Percentiles rank a stretch among this genome's conserved stretches.
These are phyloP conservation scores for Trypanosoma boissoni DNA, from an alignment of 208 protist genomes.

Conservation along the genomic window DNA sequence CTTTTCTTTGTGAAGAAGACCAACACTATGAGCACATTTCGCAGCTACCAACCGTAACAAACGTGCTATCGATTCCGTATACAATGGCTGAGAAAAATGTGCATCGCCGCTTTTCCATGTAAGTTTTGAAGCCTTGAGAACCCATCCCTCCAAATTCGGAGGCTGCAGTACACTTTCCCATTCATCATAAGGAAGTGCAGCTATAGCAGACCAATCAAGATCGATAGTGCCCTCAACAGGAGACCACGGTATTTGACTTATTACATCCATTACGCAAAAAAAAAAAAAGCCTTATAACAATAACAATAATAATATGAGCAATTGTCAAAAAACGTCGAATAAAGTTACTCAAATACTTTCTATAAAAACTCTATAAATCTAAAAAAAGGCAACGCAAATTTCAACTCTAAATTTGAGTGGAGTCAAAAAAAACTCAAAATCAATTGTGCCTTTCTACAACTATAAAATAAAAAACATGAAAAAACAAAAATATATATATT, in stretches of 20 bases:
- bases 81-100: constrained; percentile 59
- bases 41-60: constrained; percentile 58
- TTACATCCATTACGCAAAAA: not conserved
- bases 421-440: constrained; percentile 15
- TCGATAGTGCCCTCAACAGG: not conserved
- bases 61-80: constrained; percentile 44
- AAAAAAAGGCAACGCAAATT: not conserved
- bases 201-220: constrained; percentile 23
- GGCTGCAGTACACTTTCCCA: constrained; percentile 48
- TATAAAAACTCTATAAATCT: constrained; percentile 1
- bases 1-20: constrained; percentile 29
- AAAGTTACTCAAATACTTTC: constrained; percentile 10
- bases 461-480: constrained; percentile 21
- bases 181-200: constrained; percentile 59
- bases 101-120: constrained; percentile 48
- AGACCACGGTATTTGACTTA: not conserved
- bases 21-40: constrained; percentile 38
- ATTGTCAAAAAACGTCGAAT: not conserved
- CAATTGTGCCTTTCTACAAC: not conserved
- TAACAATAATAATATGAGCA: not conserved
- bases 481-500: constrained; percentile 19
- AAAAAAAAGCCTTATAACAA: constrained; percentile 1
- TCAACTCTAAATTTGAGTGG: not conserved
- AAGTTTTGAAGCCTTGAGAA: constrained; percentile 48
- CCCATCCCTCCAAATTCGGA: constrained; percentile 59